Base-by-base conservation (phyloP, 768 basidiomycete species). In the Dacryopinax spathularia region DNA sequence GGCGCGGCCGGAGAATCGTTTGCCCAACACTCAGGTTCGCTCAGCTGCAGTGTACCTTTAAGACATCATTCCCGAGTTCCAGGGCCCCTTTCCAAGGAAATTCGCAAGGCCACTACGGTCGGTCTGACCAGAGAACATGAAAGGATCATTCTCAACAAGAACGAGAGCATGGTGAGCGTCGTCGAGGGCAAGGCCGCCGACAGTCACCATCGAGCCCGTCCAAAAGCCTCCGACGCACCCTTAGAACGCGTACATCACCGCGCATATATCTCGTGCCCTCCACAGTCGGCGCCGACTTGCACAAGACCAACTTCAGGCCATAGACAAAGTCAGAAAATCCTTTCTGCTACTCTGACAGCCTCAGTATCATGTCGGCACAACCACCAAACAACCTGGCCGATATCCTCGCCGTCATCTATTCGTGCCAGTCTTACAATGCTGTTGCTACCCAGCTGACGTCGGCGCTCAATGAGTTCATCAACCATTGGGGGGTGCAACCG, bases 151-250 rank as follows among this genome's bases (percentile, higher is more conserved):
- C n/a, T n/a, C n/a, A n/a, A n/a, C n/a, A n/a, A n/a, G n/a, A n/a
- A n/a, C n/a, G n/a, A n/a, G n/a, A n/a, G n/a, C n/a, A n/a, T n/a
- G n/a, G n/a, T n/a, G n/a, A n/a, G n/a, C n/a, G n/a, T n/a, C n/a
- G n/a, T n/a, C n/a, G n/a, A n/a, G n/a, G n/a, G n/a, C n/a, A n/a
- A 9, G 35, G 35, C 22, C 39, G 39, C 39, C 18, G 7, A 6
- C 39, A 41, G 39, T 41, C 39, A 41, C 39, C 39, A 41, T 15
- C 18, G 15, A 56, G 3, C 13, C 43, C 7, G 35, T 6, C 25
- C 48, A 56, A 56, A 56, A 27, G 48, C 48, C 48, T 56, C 48
- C 48, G 48, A 6, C 22, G 39, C 39, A 56, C 48, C 48, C 48
- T 56, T 41, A 41, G 48, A 27, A 56, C 48, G 48, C 48, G 48